These are phyloP conservation scores for Dalbergia cochinchinensis DNA, from an alignment of 306 rosid genomes.

Conservation along the genomic window DNA sequence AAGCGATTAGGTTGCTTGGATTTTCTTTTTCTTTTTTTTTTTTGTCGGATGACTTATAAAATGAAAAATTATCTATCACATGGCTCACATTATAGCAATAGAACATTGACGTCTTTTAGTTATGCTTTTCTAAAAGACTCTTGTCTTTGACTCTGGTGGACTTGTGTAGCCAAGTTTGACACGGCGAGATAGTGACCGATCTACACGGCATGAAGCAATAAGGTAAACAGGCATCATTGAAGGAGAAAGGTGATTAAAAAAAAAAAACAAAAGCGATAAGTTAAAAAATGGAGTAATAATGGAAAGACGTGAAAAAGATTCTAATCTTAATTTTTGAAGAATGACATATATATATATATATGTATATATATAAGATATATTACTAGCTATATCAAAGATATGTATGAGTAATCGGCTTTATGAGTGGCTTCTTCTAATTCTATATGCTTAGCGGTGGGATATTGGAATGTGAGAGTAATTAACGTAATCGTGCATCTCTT, in stretches of 20 bases:
- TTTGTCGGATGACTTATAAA: neutral
- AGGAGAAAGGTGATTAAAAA: neutral
- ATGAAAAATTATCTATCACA: neutral
- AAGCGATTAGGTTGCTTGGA: too few relatives aligned
- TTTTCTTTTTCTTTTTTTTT: neutral
- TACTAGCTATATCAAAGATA: too few relatives aligned
- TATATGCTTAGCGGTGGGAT: too few relatives aligned
- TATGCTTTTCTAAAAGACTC: neutral
- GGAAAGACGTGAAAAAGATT: neutral
- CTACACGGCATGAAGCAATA: constrained; percentile 2
- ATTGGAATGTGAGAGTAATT: too few relatives aligned
- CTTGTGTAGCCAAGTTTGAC: constrained; percentile 51
- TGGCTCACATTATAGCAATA: neutral
- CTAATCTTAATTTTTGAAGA: too few relatives aligned
- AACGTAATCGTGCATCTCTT: too few relatives aligned
- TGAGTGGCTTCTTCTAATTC: too few relatives aligned
- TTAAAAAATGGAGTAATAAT: constrained; percentile 15
- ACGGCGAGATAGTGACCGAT: constrained; percentile 34
- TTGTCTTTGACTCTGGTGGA: constrained; percentile 35
- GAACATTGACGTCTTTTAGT: neutral
- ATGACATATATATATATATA: too few relatives aligned
- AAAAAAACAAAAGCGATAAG: neutral
- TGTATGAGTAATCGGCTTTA: too few relatives aligned
- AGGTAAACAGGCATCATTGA: neutral
- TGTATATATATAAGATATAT: too few relatives aligned